Evolutionary conservation across 371 early-diverging fungal species (phyloP).

Genomic region (Catenaria anguillulae): DNA sequence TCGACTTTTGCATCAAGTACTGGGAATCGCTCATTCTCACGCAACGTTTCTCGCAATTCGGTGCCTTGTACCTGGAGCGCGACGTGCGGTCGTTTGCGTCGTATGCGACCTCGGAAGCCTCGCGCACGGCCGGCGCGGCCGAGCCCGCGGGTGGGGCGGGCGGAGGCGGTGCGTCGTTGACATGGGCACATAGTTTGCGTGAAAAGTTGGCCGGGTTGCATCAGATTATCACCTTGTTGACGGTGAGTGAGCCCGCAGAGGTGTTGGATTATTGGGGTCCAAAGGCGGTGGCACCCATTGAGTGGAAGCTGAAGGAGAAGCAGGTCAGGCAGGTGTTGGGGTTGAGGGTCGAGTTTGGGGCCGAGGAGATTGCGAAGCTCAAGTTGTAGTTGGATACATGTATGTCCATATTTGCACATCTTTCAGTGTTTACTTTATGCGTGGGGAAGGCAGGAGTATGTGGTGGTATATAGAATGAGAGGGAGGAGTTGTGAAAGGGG

Average conservation of each 20-base stretch:
- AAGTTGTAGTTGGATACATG: not conserved
- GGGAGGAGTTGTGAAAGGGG: too few relatives aligned
- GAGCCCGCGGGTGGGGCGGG: not conserved
- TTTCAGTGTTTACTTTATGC: too few relatives aligned
- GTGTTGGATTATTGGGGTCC: not conserved
- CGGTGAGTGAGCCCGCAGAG: not conserved
- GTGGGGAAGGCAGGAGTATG: too few relatives aligned
- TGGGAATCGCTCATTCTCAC: not conserved
- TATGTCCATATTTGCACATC: too few relatives aligned
- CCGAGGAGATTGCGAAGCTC: not conserved
- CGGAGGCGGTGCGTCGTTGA: not conserved
- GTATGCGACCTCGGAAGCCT: not conserved
- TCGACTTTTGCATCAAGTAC: not conserved
- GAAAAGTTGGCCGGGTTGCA: not conserved
- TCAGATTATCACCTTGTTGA: not conserved
- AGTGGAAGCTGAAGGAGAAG: not conserved
- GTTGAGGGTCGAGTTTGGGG: not conserved
- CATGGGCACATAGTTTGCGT: constrained; percentile 1
- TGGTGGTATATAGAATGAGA: too few relatives aligned
- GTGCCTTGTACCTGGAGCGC: constrained; percentile 4
- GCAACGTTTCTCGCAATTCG: not conserved
- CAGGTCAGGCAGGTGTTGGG: not conserved
- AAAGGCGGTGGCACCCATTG: not conserved
- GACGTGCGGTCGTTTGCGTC: not conserved
- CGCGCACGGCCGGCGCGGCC: not conserved